Percentiles rank a stretch among this genome's conserved stretches.
Conservation (phyloP, 2,329 filamentous ascomycete species). For the Curvularia spicifera region DNA sequence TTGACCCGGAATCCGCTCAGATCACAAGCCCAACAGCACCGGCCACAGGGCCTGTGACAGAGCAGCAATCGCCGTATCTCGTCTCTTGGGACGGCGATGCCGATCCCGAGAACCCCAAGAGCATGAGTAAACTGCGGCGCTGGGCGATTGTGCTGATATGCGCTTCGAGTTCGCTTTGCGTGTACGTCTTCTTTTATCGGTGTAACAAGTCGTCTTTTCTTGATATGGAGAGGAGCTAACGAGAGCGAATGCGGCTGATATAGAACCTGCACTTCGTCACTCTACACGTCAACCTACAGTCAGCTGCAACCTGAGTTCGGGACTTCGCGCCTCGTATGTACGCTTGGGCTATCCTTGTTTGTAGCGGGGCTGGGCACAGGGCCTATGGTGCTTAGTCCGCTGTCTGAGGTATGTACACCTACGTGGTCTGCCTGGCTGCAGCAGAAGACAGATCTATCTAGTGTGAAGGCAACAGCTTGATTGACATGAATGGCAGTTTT, state of each 20-base stretch:
- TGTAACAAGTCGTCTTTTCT: background rate
- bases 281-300: conserved; percentile 83
- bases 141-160: conserved; percentile 82
- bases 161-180: conserved; percentile 76
- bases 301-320: conserved; percentile 79
- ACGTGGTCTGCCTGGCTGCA: conserved; percentile 1
- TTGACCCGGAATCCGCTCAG: conserved; percentile 35
- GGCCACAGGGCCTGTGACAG: conserved; percentile 30
- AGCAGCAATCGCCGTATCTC: conserved; percentile 60
- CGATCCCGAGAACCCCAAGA: conserved; percentile 78
- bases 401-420: conserved; percentile 53
- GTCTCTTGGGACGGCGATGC: conserved; percentile 77
- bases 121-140: conserved; percentile 68
- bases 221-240: background rate
- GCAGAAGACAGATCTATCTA: background rate
- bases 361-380: conserved; percentile 74
- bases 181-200: conserved; percentile 65
- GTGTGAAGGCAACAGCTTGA: background rate
- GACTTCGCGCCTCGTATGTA: conserved; percentile 73
- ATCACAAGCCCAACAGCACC: background rate
- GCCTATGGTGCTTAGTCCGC: conserved; percentile 62
- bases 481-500: conserved; percentile 62
- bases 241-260: background rate
- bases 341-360: conserved; percentile 81
- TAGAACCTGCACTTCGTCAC: conserved; percentile 83